Evolutionary conservation across 768 basidiomycete species (phyloP).

Genomic region (Tylopilus vinaceipallidus): DNA sequence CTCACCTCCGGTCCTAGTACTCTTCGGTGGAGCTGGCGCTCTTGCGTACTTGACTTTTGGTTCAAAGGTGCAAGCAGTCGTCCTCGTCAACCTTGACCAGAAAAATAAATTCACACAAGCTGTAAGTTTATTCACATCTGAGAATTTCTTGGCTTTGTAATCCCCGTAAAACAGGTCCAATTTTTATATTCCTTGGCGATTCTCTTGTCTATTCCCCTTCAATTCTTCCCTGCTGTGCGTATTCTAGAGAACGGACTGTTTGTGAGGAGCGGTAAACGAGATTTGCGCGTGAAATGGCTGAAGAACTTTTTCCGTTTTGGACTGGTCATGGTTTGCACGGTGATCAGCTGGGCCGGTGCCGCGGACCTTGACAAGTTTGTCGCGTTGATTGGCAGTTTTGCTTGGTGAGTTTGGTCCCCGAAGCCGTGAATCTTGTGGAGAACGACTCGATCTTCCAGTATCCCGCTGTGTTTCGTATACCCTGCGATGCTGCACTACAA

Average conservation of each 20-base stretch:
- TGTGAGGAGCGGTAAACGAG: constrained; percentile 78
- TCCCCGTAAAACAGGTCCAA: constrained; percentile 52
- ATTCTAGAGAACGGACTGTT: constrained; percentile 97
- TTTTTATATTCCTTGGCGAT: constrained; percentile 92
- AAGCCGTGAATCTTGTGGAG: background rate
- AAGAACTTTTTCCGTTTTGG: constrained; percentile 89
- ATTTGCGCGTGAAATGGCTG: constrained; percentile 86
- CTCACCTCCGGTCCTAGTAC: constrained; percentile 40
- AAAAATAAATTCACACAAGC: constrained; percentile 85
- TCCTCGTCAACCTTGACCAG: constrained; percentile 89
- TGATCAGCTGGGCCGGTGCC: constrained; percentile 79
- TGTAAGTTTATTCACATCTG: constrained; percentile 44
- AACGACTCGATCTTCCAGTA: constrained; percentile 43
- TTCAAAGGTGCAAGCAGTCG: constrained; percentile 84
- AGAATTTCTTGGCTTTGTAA: background rate
- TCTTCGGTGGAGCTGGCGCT: constrained; percentile 86
- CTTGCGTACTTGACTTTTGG: constrained; percentile 90
- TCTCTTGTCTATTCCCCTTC: constrained; percentile 85
- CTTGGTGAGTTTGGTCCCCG: constrained; percentile 59
- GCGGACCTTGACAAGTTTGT: constrained; percentile 95
- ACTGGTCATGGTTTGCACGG: constrained; percentile 77
- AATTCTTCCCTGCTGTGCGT: constrained; percentile 96
- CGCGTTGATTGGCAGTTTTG: constrained; percentile 88
- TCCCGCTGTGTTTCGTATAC: constrained; percentile 92
- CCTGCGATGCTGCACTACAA: constrained; percentile 91